Evolutionary conservation across 352 stramenopile species (phyloP), one percentile per base, ranked within the genome.

Genomic region (Globisporangium rhizosaccharum): DNA sequence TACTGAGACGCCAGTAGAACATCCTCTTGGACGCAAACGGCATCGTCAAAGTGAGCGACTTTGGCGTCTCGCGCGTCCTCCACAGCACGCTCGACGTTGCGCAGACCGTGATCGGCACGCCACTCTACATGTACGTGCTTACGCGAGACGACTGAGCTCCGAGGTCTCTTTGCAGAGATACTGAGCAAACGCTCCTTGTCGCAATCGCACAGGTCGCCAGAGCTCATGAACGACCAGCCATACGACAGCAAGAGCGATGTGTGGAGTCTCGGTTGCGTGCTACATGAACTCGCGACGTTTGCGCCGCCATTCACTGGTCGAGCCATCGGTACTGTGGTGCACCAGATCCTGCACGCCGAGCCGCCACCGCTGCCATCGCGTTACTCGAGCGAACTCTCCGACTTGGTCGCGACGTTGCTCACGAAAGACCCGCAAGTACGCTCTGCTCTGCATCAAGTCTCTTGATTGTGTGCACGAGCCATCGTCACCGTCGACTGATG

Each of bases 181-280:
- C 26, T n/a, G 28, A 37, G 1, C 20, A 20, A 41, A 15, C 17
- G 57, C 14, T 23, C 33, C 20, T n/a, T 51, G 12, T 14, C 39
- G 9, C 10, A 1, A 18, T 7, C 48, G 18, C 33, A 26, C 50
- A 90, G 80, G 72, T 76, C 80, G 0, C 87, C 86, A 4, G 87
- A 96, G 58, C 62, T 94, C 8, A 73, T 89, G 49, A 67, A 86
- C 51, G 85, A 79, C n/a, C 51, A 54, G 0, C 42, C 65, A 3
- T 95, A 96, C 59, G 67, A 85, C 39, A 42, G 49, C 26, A 91
- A 91, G 64, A 87, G 75, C 53, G 87, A 96, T 56, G 65, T 96
- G 0, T 96, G 87, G 86, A 87, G 80, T 39, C 67, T 96, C 20
- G 87, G 86, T 1, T 96, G 87, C 47, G 65, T 96, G 14, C 47